Evolutionary conservation across 139 green algal species (phyloP).

Genomic region (Edaphochlamys debaryana): DNA sequence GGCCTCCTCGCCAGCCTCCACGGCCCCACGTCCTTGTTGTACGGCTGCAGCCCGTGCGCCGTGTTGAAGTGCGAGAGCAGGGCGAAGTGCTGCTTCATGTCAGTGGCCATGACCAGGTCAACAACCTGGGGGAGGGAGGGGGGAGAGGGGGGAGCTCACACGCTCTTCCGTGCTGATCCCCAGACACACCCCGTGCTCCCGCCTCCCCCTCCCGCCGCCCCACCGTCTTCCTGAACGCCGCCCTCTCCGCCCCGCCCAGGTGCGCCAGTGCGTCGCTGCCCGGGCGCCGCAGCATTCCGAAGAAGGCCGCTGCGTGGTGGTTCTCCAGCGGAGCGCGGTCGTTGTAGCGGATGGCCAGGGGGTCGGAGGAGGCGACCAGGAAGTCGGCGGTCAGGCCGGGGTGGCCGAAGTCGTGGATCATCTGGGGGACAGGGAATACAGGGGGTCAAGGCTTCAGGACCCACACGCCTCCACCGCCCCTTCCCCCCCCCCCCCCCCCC

Average conservation of each 20-base stretch:
- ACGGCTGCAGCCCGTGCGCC: neutral
- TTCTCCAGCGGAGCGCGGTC: conserved; percentile 54
- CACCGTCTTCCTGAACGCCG: conserved; percentile 27
- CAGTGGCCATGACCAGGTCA: conserved; percentile 14
- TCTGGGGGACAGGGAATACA: conserved; percentile 11
- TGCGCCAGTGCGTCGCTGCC: conserved; percentile 13
- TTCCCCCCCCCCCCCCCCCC: too few species aligned
- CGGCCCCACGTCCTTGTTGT: conserved; percentile 10
- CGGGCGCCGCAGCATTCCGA: conserved; percentile 28
- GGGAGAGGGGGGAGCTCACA: too few species aligned
- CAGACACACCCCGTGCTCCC: too few species aligned
- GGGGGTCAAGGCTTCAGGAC: too few species aligned
- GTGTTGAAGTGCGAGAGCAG: conserved; percentile 23
- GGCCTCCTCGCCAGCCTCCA: neutral
- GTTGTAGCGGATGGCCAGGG: conserved; percentile 69
- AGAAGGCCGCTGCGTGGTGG: too few species aligned
- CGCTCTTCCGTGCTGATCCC: too few species aligned
- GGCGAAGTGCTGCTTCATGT: conserved; percentile 33
- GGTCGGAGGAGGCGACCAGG: too few species aligned
- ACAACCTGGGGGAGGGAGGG: neutral
- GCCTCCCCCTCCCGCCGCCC: too few species aligned
- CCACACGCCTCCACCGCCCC: too few species aligned
- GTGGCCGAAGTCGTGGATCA: conserved; percentile 47
- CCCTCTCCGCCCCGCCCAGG: neutral
- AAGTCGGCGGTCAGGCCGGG: too few species aligned